Evolutionary conservation across 306 rosid species (phyloP), one percentile per base, ranked within the genome.

Genomic region (Castanopsis chinensis): DNA sequence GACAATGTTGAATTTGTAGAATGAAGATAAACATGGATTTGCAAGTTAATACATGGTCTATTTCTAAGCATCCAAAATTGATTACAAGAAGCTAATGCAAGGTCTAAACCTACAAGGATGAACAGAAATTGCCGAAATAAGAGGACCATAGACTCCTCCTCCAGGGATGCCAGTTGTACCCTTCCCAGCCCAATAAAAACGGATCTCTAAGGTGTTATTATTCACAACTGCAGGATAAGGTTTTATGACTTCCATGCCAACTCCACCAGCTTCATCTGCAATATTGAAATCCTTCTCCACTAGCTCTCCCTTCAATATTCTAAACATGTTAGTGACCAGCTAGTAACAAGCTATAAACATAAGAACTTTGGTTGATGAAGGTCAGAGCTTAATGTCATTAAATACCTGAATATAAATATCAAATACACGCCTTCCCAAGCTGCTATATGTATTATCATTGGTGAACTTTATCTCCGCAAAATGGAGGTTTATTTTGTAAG

Each of bases 381-480:
- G 3, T 32, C 15, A 12, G n/a, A 32, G 1, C 33, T 18, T 32
- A 33, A 32, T 18, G 49, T 18, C 37, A 49, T 45, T 14, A 63
- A 5, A 3, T 72, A 79, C 87, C 91, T 88, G 91, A 51, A 88
- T 35, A 54, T 80, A 88, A 52, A 88, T 76, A 76, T 87, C 81
- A 63, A 87, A 87, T 56, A 85, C 15, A 13, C 90, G 90, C 79
- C 90, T 87, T 78, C 90, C 90, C 63, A 85, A 63, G 87, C 90
- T 87, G 12, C 33, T 30, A 60, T 27, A 82, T 8, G 87, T 56
- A 28, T 5, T 43, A 55, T 28, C 76, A 56, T 58, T 19, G 23
- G 49, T 15, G 73, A 87, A 87, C 70, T 12, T 53, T 63, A 77
- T 75, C 80, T 87, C 90, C 5, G 90, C 88, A 79, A 87, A 87